Evolutionary conservation across 305 asterid species (phyloP).

Genomic region (Solanum aculeatissimum): DNA sequence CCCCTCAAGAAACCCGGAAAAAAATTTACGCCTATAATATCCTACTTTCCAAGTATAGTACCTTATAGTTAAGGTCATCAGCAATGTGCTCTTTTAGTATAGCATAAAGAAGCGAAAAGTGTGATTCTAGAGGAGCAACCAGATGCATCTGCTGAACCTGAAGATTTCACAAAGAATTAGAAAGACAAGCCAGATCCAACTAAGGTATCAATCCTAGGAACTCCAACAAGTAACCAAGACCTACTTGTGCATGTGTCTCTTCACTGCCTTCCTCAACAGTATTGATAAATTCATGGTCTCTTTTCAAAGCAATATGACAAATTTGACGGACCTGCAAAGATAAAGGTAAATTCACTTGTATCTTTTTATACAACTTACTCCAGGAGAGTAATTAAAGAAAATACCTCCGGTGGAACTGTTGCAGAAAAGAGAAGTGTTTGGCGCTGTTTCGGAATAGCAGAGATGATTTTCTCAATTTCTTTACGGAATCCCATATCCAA

Average conservation of each 20-base stretch:
- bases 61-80: slow-evolving; percentile 87
- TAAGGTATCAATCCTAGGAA: background rate
- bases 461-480: slow-evolving; percentile 81
- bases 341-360: background rate
- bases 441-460: slow-evolving; percentile 96
- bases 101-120: slow-evolving; percentile 63
- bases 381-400: background rate
- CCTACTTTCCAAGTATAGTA: slow-evolving; percentile 9
- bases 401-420: slow-evolving; percentile 79
- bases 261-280: slow-evolving; percentile 89
- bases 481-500: slow-evolving; percentile 97
- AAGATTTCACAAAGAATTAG: slow-evolving; percentile 3
- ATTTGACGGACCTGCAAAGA: slow-evolving; percentile 77
- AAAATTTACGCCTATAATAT: background rate
- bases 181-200: background rate
- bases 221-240: background rate
- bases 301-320: slow-evolving; percentile 80
- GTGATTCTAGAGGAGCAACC: slow-evolving; percentile 72
- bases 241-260: slow-evolving; percentile 89
- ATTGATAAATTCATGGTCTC: slow-evolving; percentile 86
- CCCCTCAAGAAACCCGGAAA: background rate
- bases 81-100: slow-evolving; percentile 73
- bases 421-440: slow-evolving; percentile 97
- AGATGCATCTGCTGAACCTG: slow-evolving; percentile 85
- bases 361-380: background rate